These are phyloP conservation scores for Tetradesmus lagerheimii DNA, from an alignment of 139 green algal genomes.

Conservation along the genomic window DNA sequence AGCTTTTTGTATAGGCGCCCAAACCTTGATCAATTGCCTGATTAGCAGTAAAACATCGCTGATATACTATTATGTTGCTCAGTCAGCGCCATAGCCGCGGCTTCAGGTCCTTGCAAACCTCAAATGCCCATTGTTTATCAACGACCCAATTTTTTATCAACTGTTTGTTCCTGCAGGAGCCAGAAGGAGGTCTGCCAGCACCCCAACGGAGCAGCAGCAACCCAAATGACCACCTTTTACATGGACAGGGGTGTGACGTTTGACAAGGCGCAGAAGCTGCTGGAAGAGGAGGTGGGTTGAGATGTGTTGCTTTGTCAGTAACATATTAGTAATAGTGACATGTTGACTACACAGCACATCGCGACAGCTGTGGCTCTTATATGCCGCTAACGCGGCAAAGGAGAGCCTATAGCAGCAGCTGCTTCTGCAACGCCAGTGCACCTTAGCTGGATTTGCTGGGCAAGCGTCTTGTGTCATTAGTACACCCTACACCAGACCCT, in stretches of 20 bases:
- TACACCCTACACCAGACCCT: no score
- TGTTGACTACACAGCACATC: no score
- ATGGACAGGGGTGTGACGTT: slow-evolving; percentile 62
- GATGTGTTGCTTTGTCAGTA: not conserved
- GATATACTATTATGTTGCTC: no score
- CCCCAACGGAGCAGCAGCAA: slow-evolving; percentile 32
- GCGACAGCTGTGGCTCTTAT: no score
- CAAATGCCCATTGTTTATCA: not conserved
- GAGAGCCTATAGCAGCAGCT: not conserved
- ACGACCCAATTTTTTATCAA: not conserved
- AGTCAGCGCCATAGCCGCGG: no score
- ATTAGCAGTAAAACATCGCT: no score
- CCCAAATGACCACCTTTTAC: slow-evolving; percentile 46
- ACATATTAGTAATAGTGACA: no score
- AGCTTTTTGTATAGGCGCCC: no score
- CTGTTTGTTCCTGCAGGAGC: not conserved
- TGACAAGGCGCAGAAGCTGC: slow-evolving; percentile 47
- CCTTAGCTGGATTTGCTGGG: not conserved
- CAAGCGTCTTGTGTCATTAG: no score
- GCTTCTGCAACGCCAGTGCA: not conserved
- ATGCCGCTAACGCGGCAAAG: no score
- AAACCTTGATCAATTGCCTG: no score
- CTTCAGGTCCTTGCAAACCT: no score
- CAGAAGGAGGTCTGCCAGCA: slow-evolving; percentile 13
- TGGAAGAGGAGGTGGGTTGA: slow-evolving; percentile 59